Conservation (phyloP, 116 monocot genomes). For the Trichopus zeylanicus region DNA sequence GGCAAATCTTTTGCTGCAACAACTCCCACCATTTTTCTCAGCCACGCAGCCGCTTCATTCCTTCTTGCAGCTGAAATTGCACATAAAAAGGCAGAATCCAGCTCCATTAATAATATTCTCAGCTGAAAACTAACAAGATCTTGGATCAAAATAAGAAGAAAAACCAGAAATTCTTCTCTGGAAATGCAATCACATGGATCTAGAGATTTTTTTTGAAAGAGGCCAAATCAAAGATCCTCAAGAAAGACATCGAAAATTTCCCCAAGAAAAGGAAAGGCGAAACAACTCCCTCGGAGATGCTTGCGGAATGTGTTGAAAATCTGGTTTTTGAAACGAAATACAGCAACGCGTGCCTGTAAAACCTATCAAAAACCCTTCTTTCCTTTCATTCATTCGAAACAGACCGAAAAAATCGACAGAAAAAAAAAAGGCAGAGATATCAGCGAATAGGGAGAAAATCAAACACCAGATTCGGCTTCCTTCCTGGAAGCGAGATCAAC, state of each 20-base stretch:
- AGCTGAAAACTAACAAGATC: neutral
- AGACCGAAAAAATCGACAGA: neutral
- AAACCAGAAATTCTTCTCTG: neutral
- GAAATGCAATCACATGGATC: too few species aligned
- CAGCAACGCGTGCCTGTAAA: neutral
- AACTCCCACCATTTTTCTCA: conserved; percentile 36
- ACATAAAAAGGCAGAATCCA: neutral
- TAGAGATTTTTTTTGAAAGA: too few species aligned
- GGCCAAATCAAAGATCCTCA: too few species aligned
- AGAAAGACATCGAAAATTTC: too few species aligned
- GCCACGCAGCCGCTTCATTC: conserved; percentile 48
- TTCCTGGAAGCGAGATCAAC: conserved; percentile 74
- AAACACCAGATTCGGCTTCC: conserved; percentile 73
- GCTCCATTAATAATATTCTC: neutral
- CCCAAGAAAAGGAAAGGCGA: too few species aligned
- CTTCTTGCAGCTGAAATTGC: conserved; percentile 41
- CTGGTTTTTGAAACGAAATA: neutral
- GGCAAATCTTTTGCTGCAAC: conserved; percentile 45
- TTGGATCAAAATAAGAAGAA: too few species aligned
- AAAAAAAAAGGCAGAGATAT: neutral
- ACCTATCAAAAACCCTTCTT: neutral
- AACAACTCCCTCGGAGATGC: too few species aligned
- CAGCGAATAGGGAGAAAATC: too few species aligned
- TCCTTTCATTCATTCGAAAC: neutral
- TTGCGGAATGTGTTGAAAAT: neutral